phyloP scores from a whole-genome alignment of 1,284 basidiomycete genomes.

The Megacollybia platyphylla region DNA sequence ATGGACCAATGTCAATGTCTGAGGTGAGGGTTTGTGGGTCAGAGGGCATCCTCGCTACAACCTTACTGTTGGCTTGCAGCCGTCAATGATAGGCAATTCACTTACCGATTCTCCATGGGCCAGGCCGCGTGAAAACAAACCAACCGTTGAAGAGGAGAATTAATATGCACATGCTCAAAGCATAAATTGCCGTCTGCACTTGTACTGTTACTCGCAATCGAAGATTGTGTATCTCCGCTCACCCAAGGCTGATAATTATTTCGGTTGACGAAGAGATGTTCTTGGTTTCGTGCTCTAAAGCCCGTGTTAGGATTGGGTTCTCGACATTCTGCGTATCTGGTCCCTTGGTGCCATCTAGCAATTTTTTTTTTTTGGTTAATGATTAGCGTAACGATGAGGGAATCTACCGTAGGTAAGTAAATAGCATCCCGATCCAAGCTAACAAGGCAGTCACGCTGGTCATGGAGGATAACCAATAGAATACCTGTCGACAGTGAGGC shows the following conservation, averaged over 20 bases:
- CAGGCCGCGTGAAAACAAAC: neutral
- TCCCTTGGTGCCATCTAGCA: slow-evolving; percentile 54
- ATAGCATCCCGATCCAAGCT: neutral
- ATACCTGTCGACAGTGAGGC: slow-evolving; percentile 6
- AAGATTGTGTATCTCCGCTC: too few species aligned
- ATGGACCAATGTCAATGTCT: neutral
- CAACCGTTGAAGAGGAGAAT: neutral
- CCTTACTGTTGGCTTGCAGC: too few species aligned
- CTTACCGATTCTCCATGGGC: neutral
- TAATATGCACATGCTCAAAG: neutral
- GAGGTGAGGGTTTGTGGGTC: too few species aligned
- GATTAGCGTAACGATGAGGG: neutral
- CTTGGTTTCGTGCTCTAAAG: slow-evolving; percentile 9
- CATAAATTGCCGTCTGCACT: neutral
- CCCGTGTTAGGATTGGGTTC: slow-evolving; percentile 7
- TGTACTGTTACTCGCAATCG: too few species aligned
- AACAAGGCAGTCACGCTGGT: slow-evolving; percentile 1
- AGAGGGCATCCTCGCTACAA: too few species aligned
- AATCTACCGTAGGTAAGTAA: neutral
- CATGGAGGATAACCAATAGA: slow-evolving; percentile 11
- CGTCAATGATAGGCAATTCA: too few species aligned
- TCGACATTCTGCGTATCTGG: slow-evolving; percentile 52
- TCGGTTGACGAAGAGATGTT: neutral
- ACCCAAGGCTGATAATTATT: neutral
- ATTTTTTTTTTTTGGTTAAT: neutral